Evolutionary conservation across 1,284 basidiomycete species (phyloP).

Genomic region (Cryptococcus depauperatus): DNA sequence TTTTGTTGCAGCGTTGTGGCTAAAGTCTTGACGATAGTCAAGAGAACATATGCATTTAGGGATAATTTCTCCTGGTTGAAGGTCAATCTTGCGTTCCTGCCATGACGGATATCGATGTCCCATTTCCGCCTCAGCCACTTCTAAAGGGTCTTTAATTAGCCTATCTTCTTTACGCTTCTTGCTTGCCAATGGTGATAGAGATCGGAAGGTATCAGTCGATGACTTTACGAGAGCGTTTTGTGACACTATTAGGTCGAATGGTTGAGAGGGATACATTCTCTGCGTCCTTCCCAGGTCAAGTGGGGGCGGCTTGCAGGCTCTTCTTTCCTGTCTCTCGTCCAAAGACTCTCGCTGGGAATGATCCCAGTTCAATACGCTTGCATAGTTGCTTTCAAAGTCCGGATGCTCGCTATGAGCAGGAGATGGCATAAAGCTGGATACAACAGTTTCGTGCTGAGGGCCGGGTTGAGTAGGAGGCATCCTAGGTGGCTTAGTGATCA

Average conservation of each 20-base stretch:
- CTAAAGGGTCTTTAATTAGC: slow-evolving; percentile 21
- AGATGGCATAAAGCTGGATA: slow-evolving; percentile 13
- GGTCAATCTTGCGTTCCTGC: slow-evolving; percentile 29
- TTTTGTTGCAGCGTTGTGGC: not conserved
- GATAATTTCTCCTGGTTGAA: slow-evolving; percentile 27
- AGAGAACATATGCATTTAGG: slow-evolving; percentile 14
- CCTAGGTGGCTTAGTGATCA: slow-evolving; percentile 18
- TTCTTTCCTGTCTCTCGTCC: not conserved
- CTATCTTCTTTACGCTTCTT: slow-evolving; percentile 3
- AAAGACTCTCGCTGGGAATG: not conserved
- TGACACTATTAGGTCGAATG: slow-evolving; percentile 9
- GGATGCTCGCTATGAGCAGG: slow-evolving; percentile 21
- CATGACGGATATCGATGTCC: slow-evolving; percentile 30
- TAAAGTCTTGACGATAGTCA: slow-evolving; percentile 1
- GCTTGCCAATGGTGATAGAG: slow-evolving; percentile 1
- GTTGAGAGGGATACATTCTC: slow-evolving; percentile 10
- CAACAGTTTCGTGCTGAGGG: slow-evolving; percentile 16
- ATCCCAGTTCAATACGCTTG: not conserved
- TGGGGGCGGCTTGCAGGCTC: slow-evolving; percentile 17
- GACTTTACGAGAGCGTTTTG: slow-evolving; percentile 4
- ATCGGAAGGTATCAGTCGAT: not conserved
- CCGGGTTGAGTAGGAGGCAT: slow-evolving; percentile 12
- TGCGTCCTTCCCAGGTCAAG: slow-evolving; percentile 22
- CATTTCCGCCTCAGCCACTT: slow-evolving; percentile 22
- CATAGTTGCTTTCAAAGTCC: slow-evolving; percentile 1